Base-by-base conservation (phyloP, 2,329 filamentous ascomycete genomes). In the Fusarium aywerte region DNA sequence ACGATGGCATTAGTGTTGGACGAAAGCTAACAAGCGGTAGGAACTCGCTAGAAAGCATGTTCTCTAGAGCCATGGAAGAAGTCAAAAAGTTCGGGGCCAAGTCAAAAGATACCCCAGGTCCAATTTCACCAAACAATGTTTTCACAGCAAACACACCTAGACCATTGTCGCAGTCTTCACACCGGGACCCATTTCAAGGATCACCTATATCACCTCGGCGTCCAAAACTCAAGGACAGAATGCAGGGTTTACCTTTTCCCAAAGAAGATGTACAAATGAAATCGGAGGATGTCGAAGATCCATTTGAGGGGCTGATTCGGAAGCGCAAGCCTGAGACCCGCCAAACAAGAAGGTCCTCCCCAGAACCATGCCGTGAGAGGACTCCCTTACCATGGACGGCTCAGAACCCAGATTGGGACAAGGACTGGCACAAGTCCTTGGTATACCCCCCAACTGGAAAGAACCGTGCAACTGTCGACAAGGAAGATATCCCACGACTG, bases 401-500 rank as follows among this genome's bases (percentile, higher is more conserved):
- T 8, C 62, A 77, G 25, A 80, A 90, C 65, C 79, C 79, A 8
- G 76, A 76, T 4, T 90, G 88, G 88, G 76, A 76, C 32, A 77
- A 77, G 16, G 61, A 78, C 1, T 90, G 87, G 87, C 79, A 82
- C 16, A 81, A 81, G 48, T 85, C 90, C 3, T 80, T 94, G 2
- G 80, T 88, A 3, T 93, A 87, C 74, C 89, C 88, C 5, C 71
- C 79, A 7, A 80, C 78, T 25, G 87, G 87, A 4, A 86, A 84
- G 53, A 85, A 87, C 48, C 84, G 88, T 62, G 87, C 89, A 2
- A 87, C 85, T 2, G 87, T 96, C 2, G 87, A 92, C 57, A 88
- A 85, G 62, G 81, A 85, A n/a, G 92, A 96, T 73, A 88, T 98
- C 32, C 80, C 84, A 20, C 85, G 92, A 39, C 84, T 99, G 4